Base-by-base conservation (phyloP, 2,329 filamentous ascomycete genomes). In the Coleophoma eucalyptorum region DNA sequence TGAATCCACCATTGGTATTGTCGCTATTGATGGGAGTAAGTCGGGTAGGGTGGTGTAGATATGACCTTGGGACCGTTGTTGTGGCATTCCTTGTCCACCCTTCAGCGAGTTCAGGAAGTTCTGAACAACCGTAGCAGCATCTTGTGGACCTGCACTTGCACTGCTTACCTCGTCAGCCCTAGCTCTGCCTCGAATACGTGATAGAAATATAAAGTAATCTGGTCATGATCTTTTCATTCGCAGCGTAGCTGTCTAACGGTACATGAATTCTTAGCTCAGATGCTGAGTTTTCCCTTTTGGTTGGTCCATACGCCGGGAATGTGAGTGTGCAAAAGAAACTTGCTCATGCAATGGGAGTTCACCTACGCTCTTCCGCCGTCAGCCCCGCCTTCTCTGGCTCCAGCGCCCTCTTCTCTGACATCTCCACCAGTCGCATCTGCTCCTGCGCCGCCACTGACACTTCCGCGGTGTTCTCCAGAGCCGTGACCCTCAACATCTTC, bases 291-390 rank as follows among this genome's bases (percentile, higher is more conserved):
- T 53, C 53, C 57, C 43, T 58, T 56, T 56, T 54, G 51, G 56
- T 56, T 26, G 26, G 26, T 26, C 26, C 26, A 26, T 26, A 26
- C 26, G 26, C 26, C 26, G 26, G 26, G 26, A 26, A 8, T 26
- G 26, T 26, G 26, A 26, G 26, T 26, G 26, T 26, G 26, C 26
- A 26, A 26, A 26, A 5, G 26, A 26, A 6, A 26, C 3, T 26
- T 26, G 26, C 26, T 26, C 26, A 26, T 7, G 26, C 26, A 26
- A 26, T 26, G 26, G 26, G 26, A 26, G 38, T 50, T 62, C 72
- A 99, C 95, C 93, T 97, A 99, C 94, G 93, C 94, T 97, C 94
- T 85, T 74, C 90, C 95, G 66, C 95, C 94, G 73, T 97, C 94
- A 62, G 90, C 90, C 67, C 95, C 94, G 54, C 93, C 94, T 72